A percentile compares a stretch with the other conserved stretches of the same genome.
phyloP scores from a whole-genome alignment of 139 green algal species.

The Micractinium conductrix region DNA sequence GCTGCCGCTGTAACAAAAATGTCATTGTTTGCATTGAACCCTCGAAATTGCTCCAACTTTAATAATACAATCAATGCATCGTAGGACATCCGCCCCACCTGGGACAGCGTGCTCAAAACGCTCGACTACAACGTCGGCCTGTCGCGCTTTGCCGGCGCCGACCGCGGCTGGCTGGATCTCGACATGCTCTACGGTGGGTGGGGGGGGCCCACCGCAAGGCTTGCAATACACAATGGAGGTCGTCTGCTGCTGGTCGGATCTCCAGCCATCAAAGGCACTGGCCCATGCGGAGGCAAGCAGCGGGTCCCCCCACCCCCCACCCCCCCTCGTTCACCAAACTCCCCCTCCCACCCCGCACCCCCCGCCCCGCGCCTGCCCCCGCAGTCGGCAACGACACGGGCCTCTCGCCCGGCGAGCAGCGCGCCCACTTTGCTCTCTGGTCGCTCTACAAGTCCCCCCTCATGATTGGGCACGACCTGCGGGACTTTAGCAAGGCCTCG shows the following conservation, averaged over 20 bases:
- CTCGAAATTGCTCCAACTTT: no score
- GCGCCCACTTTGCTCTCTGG: slow-evolving; percentile 76
- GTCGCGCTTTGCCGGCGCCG: slow-evolving; percentile 58
- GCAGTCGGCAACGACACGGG: slow-evolving; percentile 25
- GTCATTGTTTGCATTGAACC: no score
- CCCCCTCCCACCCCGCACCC: not conserved
- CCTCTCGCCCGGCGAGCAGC: slow-evolving; percentile 24
- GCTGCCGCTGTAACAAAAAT: no score
- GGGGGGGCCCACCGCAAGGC: not conserved
- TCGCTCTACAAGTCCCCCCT: slow-evolving; percentile 71
- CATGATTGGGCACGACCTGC: slow-evolving; percentile 64
- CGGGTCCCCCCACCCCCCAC: no score
- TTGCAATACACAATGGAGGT: no score
- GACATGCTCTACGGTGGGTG: slow-evolving; percentile 71
- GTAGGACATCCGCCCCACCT: slow-evolving; percentile 53
- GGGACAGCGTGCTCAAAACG: slow-evolving; percentile 47
- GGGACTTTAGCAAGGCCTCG: not conserved
- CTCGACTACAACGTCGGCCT: slow-evolving; percentile 59
- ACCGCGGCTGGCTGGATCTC: slow-evolving; percentile 68
- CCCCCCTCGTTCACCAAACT: not conserved
- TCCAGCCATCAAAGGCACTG: no score
- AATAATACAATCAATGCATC: not conserved
- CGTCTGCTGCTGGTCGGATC: no score
- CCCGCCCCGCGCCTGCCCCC: not conserved
- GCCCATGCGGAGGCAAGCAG: no score